Evolutionary conservation across 2,329 filamentous ascomycete species (phyloP).

Genomic region (Colletotrichum costaricense): DNA sequence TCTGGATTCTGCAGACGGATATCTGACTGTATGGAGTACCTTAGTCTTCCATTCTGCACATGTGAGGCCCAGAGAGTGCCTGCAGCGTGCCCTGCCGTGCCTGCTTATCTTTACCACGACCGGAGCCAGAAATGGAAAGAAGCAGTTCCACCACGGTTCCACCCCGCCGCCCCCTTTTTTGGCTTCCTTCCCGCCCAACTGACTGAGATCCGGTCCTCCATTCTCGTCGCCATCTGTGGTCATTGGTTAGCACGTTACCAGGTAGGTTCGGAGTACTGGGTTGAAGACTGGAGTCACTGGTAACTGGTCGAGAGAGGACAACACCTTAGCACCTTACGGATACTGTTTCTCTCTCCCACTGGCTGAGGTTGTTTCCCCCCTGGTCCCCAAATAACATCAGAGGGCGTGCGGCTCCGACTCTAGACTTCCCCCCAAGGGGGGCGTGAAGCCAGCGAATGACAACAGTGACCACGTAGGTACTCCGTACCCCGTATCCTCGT

Average conservation of each 20-base stretch:
- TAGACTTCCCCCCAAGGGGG: neutral
- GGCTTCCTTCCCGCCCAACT: neutral
- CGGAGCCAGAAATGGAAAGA: conserved; percentile 19
- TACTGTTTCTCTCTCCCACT: too few species aligned
- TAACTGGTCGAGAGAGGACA: neutral
- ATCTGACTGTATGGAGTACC: neutral
- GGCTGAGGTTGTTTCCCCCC: too few species aligned
- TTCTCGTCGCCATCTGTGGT: neutral
- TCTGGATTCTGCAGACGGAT: too few species aligned
- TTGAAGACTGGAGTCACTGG: too few species aligned
- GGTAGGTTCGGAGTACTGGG: too few species aligned
- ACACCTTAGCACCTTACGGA: too few species aligned
- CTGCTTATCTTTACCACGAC: neutral
- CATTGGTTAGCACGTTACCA: too few species aligned
- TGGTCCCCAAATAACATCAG: neutral
- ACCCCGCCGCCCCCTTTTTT: conserved; percentile 21
- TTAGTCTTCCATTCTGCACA: neutral
- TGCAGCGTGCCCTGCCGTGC: conserved; percentile 1
- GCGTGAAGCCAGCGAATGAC: conserved; percentile 13
- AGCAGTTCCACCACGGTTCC: conserved; percentile 9
- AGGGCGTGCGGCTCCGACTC: conserved; percentile 18
- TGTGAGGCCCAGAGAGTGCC: neutral
- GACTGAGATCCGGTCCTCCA: conserved; percentile 6
- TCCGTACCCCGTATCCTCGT: too few species aligned
- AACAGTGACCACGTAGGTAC: neutral